Evolutionary conservation across 2,329 filamentous ascomycete species (phyloP).

Genomic region (Ambrosiella cleistominuta): DNA sequence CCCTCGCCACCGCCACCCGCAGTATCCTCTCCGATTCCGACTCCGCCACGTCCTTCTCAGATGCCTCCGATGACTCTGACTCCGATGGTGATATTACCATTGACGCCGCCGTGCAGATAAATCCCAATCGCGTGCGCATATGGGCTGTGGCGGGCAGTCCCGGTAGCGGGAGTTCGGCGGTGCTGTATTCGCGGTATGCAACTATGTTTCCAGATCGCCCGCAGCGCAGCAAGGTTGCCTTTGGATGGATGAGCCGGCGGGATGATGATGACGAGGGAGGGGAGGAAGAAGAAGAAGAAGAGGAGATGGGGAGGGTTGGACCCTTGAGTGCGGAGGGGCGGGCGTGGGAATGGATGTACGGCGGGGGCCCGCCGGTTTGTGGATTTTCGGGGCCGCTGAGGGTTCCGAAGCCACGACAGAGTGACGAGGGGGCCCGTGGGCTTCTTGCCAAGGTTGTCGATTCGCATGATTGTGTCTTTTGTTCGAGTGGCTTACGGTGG

Average conservation of each 20-base stretch:
- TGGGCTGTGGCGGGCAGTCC: conserved; percentile 37
- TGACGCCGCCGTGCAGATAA: conserved; percentile 25
- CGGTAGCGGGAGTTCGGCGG: conserved; percentile 32
- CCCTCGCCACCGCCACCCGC: conserved; percentile 29
- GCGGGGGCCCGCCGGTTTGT: conserved; percentile 28
- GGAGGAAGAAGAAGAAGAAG: not conserved
- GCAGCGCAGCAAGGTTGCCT: conserved; percentile 22
- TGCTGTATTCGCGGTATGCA: conserved; percentile 31
- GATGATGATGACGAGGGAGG: not conserved
- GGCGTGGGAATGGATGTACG: conserved; percentile 43
- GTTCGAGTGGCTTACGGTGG: conserved; percentile 20
- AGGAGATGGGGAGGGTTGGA: not conserved
- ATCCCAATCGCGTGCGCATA: conserved; percentile 32
- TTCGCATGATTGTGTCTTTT: conserved; percentile 31
- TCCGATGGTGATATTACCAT: conserved; percentile 14
- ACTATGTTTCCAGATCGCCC: conserved; percentile 31
- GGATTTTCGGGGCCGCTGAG: conserved; percentile 20
- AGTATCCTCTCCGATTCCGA: conserved; percentile 21
- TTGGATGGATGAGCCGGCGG: conserved; percentile 16
- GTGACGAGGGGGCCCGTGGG: not conserved
- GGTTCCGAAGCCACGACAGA: conserved; percentile 12
- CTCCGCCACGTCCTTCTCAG: not conserved
- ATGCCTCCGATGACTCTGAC: not conserved
- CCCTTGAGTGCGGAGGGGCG: conserved; percentile 26
- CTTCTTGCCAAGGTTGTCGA: conserved; percentile 5